These are phyloP conservation scores for Cryphonectria carpinicola DNA, from an alignment of 2,329 filamentous ascomycete species.

Conservation along the genomic window DNA sequence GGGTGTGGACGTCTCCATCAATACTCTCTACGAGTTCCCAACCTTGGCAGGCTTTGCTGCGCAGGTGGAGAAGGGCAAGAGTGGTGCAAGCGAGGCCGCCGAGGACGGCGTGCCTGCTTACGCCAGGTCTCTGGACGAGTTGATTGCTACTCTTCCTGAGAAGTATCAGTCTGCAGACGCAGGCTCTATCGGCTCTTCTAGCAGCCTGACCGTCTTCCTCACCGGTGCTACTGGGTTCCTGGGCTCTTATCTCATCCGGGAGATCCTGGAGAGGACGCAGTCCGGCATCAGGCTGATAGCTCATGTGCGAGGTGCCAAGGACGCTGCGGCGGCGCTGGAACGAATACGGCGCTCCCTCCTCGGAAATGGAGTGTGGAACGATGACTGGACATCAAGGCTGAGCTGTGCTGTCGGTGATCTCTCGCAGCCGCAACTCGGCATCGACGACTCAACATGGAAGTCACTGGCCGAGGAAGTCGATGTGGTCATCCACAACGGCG, in stretches of 20 bases:
- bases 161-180: slow-evolving; percentile 33
- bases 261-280: slow-evolving; percentile 67
- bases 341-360: slow-evolving; percentile 70
- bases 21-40: slow-evolving; percentile 69
- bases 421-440: slow-evolving; percentile 71
- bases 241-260: slow-evolving; percentile 77
- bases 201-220: slow-evolving; percentile 68
- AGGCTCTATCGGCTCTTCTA: slow-evolving; percentile 35
- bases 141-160: slow-evolving; percentile 47
- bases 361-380: slow-evolving; percentile 80
- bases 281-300: slow-evolving; percentile 66
- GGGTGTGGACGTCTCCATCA: slow-evolving; percentile 65
- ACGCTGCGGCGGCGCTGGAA: slow-evolving; percentile 60
- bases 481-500: slow-evolving; percentile 81
- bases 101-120: slow-evolving; percentile 50
- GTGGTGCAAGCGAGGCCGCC: slow-evolving; percentile 28
- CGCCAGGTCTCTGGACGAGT: slow-evolving; percentile 52
- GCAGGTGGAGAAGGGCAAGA: slow-evolving; percentile 50
- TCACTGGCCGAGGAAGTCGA: slow-evolving; percentile 69
- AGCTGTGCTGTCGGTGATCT: slow-evolving; percentile 75
- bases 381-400: slow-evolving; percentile 66
- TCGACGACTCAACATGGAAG: slow-evolving; percentile 70
- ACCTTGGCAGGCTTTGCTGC: slow-evolving; percentile 50
- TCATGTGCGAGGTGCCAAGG: slow-evolving; percentile 71
- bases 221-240: slow-evolving; percentile 92